A percentile compares a stretch with the other conserved stretches of the same genome.
Evolutionary conservation across 169 alveolate genomes (phyloP).

Genomic region (Sarcocystis neurona): DNA sequence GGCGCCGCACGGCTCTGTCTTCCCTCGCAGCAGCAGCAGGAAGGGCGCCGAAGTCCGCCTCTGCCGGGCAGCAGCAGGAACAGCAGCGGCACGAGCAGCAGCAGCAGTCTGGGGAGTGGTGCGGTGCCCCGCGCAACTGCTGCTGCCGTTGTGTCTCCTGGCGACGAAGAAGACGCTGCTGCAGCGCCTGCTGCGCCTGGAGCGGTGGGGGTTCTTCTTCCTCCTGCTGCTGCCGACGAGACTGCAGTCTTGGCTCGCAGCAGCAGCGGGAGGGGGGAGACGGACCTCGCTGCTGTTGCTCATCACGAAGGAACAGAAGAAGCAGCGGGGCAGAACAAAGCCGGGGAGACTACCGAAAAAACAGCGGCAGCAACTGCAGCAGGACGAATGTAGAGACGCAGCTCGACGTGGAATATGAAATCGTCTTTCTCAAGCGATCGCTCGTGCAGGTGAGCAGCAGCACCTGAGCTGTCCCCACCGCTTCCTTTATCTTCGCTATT

Average conservation of each 20-base stretch:
- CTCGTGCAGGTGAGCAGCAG: background rate
- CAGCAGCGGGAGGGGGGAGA: no score
- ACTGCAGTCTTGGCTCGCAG: background rate
- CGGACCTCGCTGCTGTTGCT: background rate
- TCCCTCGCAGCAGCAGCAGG: no score
- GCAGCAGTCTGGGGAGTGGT: no score
- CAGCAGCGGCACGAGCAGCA: background rate
- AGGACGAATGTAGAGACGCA: no score
- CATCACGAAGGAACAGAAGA: background rate
- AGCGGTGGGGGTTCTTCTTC: no score
- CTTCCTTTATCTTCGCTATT: background rate
- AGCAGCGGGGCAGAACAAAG: background rate
- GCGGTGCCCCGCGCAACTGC: no score
- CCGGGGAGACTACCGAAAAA: background rate
- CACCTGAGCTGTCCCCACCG: background rate
- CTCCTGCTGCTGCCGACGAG: no score
- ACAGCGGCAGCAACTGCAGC: no score
- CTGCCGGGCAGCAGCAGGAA: background rate
- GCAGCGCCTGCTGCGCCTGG: no score
- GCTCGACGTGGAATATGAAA: constrained; percentile 10
- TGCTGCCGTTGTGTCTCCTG: no score
- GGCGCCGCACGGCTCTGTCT: no score
- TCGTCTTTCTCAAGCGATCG: constrained; percentile 14
- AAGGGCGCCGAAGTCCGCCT: background rate
- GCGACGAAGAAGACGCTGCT: no score